Base-by-base conservation (phyloP, 768 basidiomycete species). In the Russula virescens region DNA sequence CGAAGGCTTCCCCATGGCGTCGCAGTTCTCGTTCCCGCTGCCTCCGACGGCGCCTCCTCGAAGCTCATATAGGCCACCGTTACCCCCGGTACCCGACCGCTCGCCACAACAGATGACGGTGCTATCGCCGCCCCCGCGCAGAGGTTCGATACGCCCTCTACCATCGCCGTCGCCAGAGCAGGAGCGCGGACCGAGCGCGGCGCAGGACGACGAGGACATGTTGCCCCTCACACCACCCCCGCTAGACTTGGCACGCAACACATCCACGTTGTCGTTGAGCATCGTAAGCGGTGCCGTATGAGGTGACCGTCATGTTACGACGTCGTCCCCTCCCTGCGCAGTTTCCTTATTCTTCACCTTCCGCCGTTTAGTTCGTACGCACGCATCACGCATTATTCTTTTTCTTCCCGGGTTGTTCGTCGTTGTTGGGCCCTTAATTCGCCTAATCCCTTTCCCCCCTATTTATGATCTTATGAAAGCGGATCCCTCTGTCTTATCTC, bases 41-140 rank as follows among this genome's bases (percentile, higher is more conserved):
- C 68, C 64, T 13, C 64, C 66, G 19, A 62, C 51, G 51, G 58
- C 48, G 26, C 68, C 74, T 18, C 72, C 73, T 16, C 55, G 46
- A 7, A 35, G 26, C 26, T 69, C 71, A 18, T 69, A 68, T 28
- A 73, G 69, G n/a, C 68, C 71, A 3, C 58, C 66, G 13, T 74
- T 75, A 10, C 72, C 68, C 23, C 34, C 28, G 18, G 18, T 40
- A 53, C 52, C 52, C 4, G 68, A 68, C 40, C 72, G 64, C 46
- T 69, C 65, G 50, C 72, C 69, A 55, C 72, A 69, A 58, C 80
- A 77, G 63, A 75, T 81, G 62, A 77, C 76, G 35, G 76, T 86
- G 11, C 73, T 88, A 34, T 82, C 84, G 7, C 86, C 86, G 6
- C 85, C 86, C 1, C 87, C 86, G 26, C 81, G 87, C 43, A 79